Conservation (phyloP, 108 stramenopile species). For the Pseudonitzschia pungens region DNA sequence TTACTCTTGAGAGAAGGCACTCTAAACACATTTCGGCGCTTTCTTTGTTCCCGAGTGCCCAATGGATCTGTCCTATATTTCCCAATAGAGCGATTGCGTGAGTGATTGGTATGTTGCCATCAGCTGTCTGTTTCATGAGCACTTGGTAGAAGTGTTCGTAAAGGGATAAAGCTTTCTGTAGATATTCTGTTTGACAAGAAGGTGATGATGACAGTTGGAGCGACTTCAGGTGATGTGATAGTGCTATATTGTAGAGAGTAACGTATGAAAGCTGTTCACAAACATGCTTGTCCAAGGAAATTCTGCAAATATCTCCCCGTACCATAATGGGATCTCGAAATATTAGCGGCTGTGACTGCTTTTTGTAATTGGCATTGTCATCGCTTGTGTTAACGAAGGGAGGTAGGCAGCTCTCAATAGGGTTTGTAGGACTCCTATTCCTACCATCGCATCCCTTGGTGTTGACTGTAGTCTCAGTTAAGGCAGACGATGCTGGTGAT, state of each 20-base stretch:
- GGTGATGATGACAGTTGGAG: slow-evolving; percentile 11
- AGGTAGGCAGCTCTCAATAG: neutral
- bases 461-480: slow-evolving; percentile 9
- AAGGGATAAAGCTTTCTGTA: slow-evolving; percentile 30
- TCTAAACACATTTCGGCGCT: slow-evolving; percentile 28
- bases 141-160: slow-evolving; percentile 28
- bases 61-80: slow-evolving; percentile 39
- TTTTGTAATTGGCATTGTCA: neutral
- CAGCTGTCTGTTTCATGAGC: slow-evolving; percentile 10
- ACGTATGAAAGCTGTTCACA: slow-evolving; percentile 27
- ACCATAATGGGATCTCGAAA: slow-evolving; percentile 28
- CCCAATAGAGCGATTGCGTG: slow-evolving; percentile 35
- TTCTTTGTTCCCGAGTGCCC: slow-evolving; percentile 18
- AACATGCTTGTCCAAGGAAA: neutral
- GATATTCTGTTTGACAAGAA: slow-evolving; percentile 3
- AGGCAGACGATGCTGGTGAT: neutral
- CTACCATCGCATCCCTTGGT: neutral
- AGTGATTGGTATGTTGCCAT: slow-evolving; percentile 9
- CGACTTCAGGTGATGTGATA: slow-evolving; percentile 28
- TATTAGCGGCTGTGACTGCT: neutral
- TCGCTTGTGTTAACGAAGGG: neutral
- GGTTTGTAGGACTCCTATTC: neutral
- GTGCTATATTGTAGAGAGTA: slow-evolving; percentile 29
- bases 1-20: slow-evolving; percentile 28
- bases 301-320: neutral